A percentile compares a stretch with the other conserved stretches of the same genome.
Conservation (phyloP, 2,329 filamentous ascomycete genomes). For the Clarireedia paspali region DNA sequence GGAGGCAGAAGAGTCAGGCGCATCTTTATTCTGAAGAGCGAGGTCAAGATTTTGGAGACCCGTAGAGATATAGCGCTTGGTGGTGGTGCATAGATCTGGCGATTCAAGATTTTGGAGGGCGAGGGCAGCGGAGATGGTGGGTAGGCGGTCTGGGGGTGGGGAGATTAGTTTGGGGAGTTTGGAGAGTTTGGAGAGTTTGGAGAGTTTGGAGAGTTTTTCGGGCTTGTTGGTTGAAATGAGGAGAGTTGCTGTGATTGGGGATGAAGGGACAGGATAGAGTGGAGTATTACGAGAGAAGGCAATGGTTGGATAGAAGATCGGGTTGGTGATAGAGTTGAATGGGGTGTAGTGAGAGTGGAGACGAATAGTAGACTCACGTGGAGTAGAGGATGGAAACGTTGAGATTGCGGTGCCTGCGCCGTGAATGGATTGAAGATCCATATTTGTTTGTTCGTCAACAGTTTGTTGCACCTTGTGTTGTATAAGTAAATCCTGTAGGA, state of each 20-base stretch:
- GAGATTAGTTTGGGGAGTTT: not conserved
- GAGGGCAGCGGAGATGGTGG: conserved; percentile 69
- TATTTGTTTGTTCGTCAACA: conserved; percentile 22
- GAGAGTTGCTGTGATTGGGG: not conserved
- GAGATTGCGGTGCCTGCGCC: conserved; percentile 45
- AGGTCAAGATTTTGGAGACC: conserved; percentile 46
- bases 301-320: not conserved
- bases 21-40: conserved; percentile 32
- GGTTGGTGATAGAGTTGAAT: not conserved
- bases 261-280: not conserved
- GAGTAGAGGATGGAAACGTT: conserved; percentile 40
- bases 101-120: conserved; percentile 54
- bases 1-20: not conserved
- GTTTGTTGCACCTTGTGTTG: too few relatives aligned
- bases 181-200: not conserved
- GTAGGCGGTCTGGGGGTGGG: conserved; percentile 55
- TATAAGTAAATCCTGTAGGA: not conserved
- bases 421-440: conserved; percentile 54
- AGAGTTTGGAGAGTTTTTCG: not conserved
- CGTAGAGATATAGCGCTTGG: conserved; percentile 46
- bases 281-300: not conserved
- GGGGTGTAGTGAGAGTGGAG: not conserved
- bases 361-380: conserved; percentile 16
- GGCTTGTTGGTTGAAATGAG: not conserved
- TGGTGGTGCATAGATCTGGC: conserved; percentile 24